Percentiles rank a stretch among this genome's conserved stretches.
These are phyloP conservation scores for Penicillium palitans DNA, from an alignment of 2,329 filamentous ascomycete species.

Conservation along the genomic window DNA sequence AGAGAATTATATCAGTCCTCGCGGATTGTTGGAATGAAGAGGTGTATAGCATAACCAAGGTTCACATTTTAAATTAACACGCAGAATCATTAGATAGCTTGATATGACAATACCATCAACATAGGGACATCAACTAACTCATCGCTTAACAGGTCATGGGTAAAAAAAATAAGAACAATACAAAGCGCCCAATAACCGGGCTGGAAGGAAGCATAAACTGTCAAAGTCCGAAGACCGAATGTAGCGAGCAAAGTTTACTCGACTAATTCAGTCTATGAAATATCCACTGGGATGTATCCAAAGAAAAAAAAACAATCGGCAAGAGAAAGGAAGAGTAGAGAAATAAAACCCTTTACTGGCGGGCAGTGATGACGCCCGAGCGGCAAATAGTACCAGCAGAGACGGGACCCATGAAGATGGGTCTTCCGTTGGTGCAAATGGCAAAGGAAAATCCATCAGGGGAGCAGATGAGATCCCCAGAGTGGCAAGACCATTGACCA, in stretches of 20 bases:
- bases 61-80: neutral
- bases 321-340: neutral
- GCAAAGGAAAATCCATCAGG: constrained; percentile 36
- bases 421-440: constrained; percentile 33
- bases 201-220: neutral
- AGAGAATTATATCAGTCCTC: neutral
- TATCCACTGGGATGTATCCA: neutral
- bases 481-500: constrained; percentile 20
- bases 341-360: neutral
- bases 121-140: constrained; percentile 14
- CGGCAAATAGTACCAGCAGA: constrained; percentile 39
- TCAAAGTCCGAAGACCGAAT: neutral
- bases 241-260: neutral
- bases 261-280: neutral
- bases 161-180: constrained; percentile 2
- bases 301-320: neutral
- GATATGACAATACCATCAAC: constrained; percentile 8
- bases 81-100: constrained; percentile 13
- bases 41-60: too few species aligned
- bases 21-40: neutral
- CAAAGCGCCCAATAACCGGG: neutral
- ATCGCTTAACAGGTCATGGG: constrained; percentile 4
- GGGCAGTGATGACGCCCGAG: constrained; percentile 25
- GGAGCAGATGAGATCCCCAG: constrained; percentile 38
- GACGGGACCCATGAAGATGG: constrained; percentile 41